Evolutionary conservation across 2,329 filamentous ascomycete genomes (phyloP).

Genomic region (Aureobasidium sp.): DNA sequence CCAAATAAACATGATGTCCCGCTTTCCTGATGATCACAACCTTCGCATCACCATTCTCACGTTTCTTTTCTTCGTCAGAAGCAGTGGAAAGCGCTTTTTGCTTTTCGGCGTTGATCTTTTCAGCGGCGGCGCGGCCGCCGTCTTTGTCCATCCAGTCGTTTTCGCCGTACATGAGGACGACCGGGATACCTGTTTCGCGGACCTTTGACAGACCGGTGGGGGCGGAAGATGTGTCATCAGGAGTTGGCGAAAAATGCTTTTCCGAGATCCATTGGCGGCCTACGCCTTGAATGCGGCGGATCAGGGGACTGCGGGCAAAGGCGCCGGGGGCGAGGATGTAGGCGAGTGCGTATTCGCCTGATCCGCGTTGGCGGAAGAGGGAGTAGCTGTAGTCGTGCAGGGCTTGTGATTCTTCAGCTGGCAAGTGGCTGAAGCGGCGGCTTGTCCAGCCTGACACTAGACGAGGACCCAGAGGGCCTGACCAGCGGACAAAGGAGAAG

Average conservation of each 20-base stretch:
- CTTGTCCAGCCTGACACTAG: conserved; percentile 94
- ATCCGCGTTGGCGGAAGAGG: conserved; percentile 85
- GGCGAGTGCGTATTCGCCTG: conserved; percentile 85
- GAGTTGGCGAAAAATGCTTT: conserved; percentile 24
- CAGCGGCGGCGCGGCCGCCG: conserved; percentile 71
- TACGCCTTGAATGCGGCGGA: conserved; percentile 77
- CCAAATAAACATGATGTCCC: conserved; percentile 66
- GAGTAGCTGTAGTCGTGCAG: conserved; percentile 92
- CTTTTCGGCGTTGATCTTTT: conserved; percentile 67
- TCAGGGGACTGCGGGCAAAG: conserved; percentile 79
- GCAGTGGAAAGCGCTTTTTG: conserved; percentile 53
- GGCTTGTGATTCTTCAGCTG: conserved; percentile 68
- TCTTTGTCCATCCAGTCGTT: conserved; percentile 98
- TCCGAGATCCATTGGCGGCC: conserved; percentile 58
- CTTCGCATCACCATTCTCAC: conserved; percentile 73
- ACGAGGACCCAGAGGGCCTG: conserved; percentile 82
- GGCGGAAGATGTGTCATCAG: conserved; percentile 23
- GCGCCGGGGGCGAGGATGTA: conserved; percentile 92
- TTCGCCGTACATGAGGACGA: conserved; percentile 94
- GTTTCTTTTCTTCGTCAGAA: conserved; percentile 58
- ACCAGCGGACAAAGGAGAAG: conserved; percentile 81
- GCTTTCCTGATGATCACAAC: conserved; percentile 70
- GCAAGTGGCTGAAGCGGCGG: conserved; percentile 83
- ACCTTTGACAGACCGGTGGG: conserved; percentile 22
- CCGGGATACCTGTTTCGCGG: conserved; percentile 63